Evolutionary conservation across 768 basidiomycete genomes (phyloP).

Genomic region (Galerina sulciceps): DNA sequence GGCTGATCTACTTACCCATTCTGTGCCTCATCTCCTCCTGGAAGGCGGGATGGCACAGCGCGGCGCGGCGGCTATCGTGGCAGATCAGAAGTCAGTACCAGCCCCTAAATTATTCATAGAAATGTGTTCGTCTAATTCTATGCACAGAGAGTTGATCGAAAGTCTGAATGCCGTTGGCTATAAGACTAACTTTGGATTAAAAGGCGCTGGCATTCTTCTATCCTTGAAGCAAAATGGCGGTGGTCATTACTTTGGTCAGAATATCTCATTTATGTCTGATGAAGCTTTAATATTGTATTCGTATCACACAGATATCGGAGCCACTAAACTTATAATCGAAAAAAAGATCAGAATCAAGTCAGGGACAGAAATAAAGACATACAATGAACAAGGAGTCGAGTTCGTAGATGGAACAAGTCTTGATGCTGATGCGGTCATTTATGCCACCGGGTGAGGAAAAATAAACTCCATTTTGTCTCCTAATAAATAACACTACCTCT

Average conservation of each 20-base stretch:
- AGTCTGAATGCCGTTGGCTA: background rate
- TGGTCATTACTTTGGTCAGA: conserved; percentile 5
- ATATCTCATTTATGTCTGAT: background rate
- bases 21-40: conserved; percentile 38
- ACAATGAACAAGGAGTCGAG: background rate
- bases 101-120: background rate
- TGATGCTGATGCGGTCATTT: conserved; percentile 2
- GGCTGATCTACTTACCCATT: conserved; percentile 50
- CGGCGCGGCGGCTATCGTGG: conserved; percentile 1
- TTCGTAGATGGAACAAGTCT: conserved; percentile 2
- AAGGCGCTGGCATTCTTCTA: conserved; percentile 4
- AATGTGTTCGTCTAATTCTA: background rate
- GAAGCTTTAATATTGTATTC: background rate
- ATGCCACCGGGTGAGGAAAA: background rate
- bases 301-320: background rate
- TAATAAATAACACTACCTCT: too few relatives aligned
- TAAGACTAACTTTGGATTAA: background rate
- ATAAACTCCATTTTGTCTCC: background rate
- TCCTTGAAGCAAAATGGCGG: background rate
- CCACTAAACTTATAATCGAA: background rate
- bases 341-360: conserved; percentile 1
- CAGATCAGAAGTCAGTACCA: background rate
- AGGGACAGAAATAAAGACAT: background rate
- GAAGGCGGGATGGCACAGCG: conserved; percentile 22
- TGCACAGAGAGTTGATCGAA: background rate